Base-by-base conservation (phyloP, 768 basidiomycete species). In the Tylopilus subfusipes region DNA sequence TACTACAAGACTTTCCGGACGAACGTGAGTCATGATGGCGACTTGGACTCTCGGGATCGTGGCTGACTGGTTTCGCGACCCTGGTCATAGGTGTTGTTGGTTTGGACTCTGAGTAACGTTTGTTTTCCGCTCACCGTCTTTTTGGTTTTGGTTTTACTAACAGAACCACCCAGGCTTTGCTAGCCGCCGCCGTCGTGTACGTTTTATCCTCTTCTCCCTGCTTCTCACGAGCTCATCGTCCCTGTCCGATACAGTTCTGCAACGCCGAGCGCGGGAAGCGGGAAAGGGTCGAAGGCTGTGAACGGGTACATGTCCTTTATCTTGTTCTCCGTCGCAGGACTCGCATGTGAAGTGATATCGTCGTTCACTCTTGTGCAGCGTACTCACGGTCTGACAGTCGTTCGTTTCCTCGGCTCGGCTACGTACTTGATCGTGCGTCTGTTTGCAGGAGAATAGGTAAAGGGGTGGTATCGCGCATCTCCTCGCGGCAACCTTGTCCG, bases 1-100 rank as follows among this genome's bases (percentile, higher is more conserved):
- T 91, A 88, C 70, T 95, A 95, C 68, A 77, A 87, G 58, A 81
- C 79, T 5, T 95, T 98, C 71, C 79, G 96, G 57, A 98, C 96
- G 2, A 96, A 96, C 27, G 80, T 82, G 58, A 65, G 81, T 42
- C n/a, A 13, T 38, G 8, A 9, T 19, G 18, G 3, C n/a, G n/a
- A 38, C 16, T 19, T 27, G 11, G 38, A 25, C 18, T 11, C 31
- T 40, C 18, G 43, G 12, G 36, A 54, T 53, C 11, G 40, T 57
- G 42, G 40, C 55, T 67, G 54, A 64, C 48, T 8, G 30, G 11
- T 12, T 30, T 50, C 47, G 42, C 38, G 55, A 33, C 5, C 18
- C 8, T 29, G 38, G 57, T 56, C n/a, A 22, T 71, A 76, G 78
- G 91, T 96, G 9, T 70, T 97, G 60, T 75, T 97, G 54, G 81